Base-by-base conservation (phyloP, 164 flowering plant genomes). In the Akebia trifoliata region DNA sequence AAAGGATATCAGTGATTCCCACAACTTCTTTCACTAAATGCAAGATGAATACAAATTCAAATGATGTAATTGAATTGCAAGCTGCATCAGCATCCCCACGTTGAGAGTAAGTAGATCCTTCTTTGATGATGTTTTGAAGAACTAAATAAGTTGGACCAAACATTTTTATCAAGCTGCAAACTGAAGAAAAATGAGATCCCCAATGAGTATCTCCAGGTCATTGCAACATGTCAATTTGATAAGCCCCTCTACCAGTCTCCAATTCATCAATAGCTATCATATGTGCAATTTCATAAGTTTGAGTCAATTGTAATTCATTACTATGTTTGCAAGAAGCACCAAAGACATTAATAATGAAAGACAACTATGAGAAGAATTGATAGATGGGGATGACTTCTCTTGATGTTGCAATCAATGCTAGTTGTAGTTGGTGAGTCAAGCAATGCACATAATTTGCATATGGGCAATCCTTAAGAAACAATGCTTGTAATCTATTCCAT, bases 391-490 rank as follows among this genome's bases (percentile, higher is more conserved):
- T 17, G 7, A 17, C 48, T 5, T 44, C 48, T 44, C 18, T 21
- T 4, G 24, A 20, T 17, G 25, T 24, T 4, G 24, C 48, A 6
- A 44, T 25, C n/a, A 50, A 31, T 6, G 54, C 54, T 30, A 50
- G 22, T 30, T 29, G 18, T 14, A 50, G 20, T 17, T 17, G 14
- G 15, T 50, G 34, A 25, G 54, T 36, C 29, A 50, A 50, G n/a
- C 54, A 55, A 22, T 55, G 59, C 14, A 55, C 45, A 55, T 38
- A 55, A 26, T 55, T 25, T 6, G 59, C 47, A 26, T 9, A 25
- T 7, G 46, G 59, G n/a, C 46, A 52, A 20, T 55, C 59, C 8
- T 14, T 38, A 14, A 3, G 8, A 39, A 55, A 38, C 24, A 35
- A 55, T 1, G 47, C 18, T 17, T 55, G 59, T n/a, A 55, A 26